Percentiles rank a stretch among this genome's conserved stretches.
Conservation (phyloP, 2,329 filamentous ascomycete genomes). For the Thelonectria olida region DNA sequence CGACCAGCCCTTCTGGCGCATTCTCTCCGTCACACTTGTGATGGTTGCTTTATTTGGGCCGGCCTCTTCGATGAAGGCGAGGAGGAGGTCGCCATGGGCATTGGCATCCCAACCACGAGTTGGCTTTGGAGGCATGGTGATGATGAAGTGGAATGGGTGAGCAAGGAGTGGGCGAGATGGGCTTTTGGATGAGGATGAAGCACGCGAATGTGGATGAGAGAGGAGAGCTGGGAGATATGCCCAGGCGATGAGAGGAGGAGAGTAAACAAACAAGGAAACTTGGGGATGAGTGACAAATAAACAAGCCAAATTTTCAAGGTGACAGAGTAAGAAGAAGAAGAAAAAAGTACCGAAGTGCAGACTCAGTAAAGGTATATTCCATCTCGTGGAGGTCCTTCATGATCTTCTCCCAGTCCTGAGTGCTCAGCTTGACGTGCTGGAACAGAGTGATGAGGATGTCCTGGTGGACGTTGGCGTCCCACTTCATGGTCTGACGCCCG, state of each 20-base stretch:
- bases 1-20: slow-evolving; percentile 47
- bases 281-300: slow-evolving; percentile 1
- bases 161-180: neutral
- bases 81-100: slow-evolving; percentile 51
- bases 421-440: slow-evolving; percentile 46
- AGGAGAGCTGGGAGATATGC: neutral
- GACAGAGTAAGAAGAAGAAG: slow-evolving; percentile 1
- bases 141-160: neutral
- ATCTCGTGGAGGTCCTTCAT: slow-evolving; percentile 48
- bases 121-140: slow-evolving; percentile 34
- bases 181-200: neutral
- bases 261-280: slow-evolving; percentile 1
- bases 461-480: slow-evolving; percentile 53
- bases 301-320: slow-evolving; percentile 8
- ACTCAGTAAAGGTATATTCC: slow-evolving; percentile 52
- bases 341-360: slow-evolving; percentile 51
- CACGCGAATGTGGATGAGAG: neutral
- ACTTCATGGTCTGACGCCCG: slow-evolving; percentile 47
- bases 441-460: slow-evolving; percentile 55
- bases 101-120: slow-evolving; percentile 47
- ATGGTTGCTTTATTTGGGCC: slow-evolving; percentile 48
- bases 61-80: slow-evolving; percentile 47
- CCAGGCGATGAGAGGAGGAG: too few species aligned
- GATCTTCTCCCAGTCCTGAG: slow-evolving; percentile 46
- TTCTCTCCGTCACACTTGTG: slow-evolving; percentile 42